These are phyloP conservation scores for Talaromyces liani DNA, from an alignment of 495 filamentous ascomycete species.

Conservation along the genomic window DNA sequence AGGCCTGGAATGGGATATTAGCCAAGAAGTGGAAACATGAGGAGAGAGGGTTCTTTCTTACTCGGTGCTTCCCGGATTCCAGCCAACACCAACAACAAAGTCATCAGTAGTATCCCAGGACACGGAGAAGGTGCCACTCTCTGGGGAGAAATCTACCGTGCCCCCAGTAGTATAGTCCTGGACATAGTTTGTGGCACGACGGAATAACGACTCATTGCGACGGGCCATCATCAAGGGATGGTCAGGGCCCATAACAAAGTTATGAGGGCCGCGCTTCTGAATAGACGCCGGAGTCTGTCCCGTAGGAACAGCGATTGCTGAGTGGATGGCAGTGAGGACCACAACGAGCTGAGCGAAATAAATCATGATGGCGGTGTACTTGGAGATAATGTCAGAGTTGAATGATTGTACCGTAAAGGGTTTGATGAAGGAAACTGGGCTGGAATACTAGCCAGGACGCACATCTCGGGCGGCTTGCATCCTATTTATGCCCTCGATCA, in stretches of 20 bases:
- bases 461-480: no score
- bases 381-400: no score
- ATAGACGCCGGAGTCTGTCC: background rate
- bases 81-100: slow-evolving; percentile 59
- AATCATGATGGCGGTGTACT: no score
- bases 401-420: no score
- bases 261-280: slow-evolving; percentile 1
- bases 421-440: no score
- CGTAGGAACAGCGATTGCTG: background rate
- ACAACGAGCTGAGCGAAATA: no score
- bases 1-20: slow-evolving; percentile 21
- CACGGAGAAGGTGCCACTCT: slow-evolving; percentile 45
- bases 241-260: background rate
- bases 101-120: slow-evolving; percentile 48
- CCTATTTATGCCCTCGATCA: no score
- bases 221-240: background rate
- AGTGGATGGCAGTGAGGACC: no score
- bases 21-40: background rate
- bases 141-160: slow-evolving; percentile 49
- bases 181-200: slow-evolving; percentile 47
- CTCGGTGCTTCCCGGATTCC: slow-evolving; percentile 44
- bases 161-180: slow-evolving; percentile 53
- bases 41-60: slow-evolving; percentile 14
- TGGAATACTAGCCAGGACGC: no score
- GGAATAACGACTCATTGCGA: slow-evolving; percentile 18